phyloP scores from a whole-genome alignment of 495 filamentous ascomycete species.

The Pyronema domesticum region DNA sequence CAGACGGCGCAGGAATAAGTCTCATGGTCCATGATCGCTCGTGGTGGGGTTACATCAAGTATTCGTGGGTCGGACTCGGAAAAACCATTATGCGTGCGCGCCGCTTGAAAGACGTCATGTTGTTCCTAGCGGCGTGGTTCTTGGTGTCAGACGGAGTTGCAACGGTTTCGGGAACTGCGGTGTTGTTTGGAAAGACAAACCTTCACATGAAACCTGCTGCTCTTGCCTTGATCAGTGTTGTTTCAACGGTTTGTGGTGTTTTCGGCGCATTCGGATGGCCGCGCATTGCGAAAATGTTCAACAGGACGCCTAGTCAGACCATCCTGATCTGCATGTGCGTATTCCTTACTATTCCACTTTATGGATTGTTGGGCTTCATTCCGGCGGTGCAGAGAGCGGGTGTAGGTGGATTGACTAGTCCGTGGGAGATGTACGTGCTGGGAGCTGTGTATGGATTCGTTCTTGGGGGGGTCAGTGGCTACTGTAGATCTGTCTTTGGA shows the following conservation, averaged over 20 bases:
- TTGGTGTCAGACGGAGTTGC: constrained; percentile 85
- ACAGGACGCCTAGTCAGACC: constrained; percentile 39
- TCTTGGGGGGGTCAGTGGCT: constrained; percentile 77
- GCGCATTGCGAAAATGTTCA: constrained; percentile 38
- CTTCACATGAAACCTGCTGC: constrained; percentile 75
- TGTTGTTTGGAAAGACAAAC: constrained; percentile 86
- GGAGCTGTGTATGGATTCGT: constrained; percentile 85
- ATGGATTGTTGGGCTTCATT: constrained; percentile 77
- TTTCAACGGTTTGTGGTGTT: constrained; percentile 66
- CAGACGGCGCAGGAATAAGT: background rate
- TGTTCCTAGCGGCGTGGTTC: constrained; percentile 90
- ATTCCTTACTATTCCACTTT: constrained; percentile 83
- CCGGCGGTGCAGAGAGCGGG: constrained; percentile 60
- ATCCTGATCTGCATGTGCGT: constrained; percentile 76
- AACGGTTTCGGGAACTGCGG: constrained; percentile 84
- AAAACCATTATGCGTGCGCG: constrained; percentile 63
- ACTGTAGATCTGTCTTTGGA: constrained; percentile 82
- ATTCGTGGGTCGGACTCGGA: constrained; percentile 71
- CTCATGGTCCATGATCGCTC: constrained; percentile 3
- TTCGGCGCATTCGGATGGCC: constrained; percentile 83
- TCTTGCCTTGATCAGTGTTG: constrained; percentile 84
- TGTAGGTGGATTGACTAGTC: constrained; percentile 67
- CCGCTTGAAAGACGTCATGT: constrained; percentile 61
- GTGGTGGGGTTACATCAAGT: constrained; percentile 44
- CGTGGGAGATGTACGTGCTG: constrained; percentile 93